These are phyloP conservation scores for Zopfochytrium polystomum DNA, from an alignment of 371 early-diverging fungal genomes.

Conservation along the genomic window DNA sequence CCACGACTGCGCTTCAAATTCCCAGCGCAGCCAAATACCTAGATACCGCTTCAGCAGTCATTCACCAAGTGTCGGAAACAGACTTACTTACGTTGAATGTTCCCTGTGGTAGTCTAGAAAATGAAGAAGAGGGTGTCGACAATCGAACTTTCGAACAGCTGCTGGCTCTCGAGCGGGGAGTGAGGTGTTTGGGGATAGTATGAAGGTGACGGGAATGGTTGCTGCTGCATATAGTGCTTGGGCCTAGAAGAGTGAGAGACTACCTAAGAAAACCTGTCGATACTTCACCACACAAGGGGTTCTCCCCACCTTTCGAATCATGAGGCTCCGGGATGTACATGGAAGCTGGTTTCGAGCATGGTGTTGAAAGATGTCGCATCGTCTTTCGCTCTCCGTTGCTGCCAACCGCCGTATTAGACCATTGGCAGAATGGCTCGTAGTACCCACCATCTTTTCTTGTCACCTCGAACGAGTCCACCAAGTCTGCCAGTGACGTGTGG, in stretches of 20 bases:
- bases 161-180: conserved; percentile 75
- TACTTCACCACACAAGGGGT: background rate
- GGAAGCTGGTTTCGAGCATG: conserved; percentile 76
- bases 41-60: background rate
- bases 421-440: conserved; percentile 26
- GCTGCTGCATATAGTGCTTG: conserved; percentile 64
- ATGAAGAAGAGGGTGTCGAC: conserved; percentile 97
- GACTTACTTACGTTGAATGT: no score
- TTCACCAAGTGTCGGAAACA: background rate
- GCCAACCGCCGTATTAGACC: conserved; percentile 20
- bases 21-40: conserved; percentile 92
- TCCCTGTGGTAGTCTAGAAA: conserved; percentile 96
- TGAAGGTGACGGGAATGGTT: conserved; percentile 74
- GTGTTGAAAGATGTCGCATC: conserved; percentile 32
- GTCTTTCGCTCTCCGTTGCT: conserved; percentile 28
- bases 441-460: conserved; percentile 66
- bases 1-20: conserved; percentile 97
- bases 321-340: conserved; percentile 67
- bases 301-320: conserved; percentile 67
- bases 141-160: conserved; percentile 86
- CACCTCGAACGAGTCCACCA: conserved; percentile 72
- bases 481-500: conserved; percentile 74
- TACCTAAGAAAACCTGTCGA: no score
- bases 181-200: conserved; percentile 91
- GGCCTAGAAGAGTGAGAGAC: conserved; percentile 27